A percentile compares a stretch with the other conserved stretches of the same genome.
Conservation (phyloP, 176 grass and related monocot species). For the Chrysopogon serrulatus region DNA sequence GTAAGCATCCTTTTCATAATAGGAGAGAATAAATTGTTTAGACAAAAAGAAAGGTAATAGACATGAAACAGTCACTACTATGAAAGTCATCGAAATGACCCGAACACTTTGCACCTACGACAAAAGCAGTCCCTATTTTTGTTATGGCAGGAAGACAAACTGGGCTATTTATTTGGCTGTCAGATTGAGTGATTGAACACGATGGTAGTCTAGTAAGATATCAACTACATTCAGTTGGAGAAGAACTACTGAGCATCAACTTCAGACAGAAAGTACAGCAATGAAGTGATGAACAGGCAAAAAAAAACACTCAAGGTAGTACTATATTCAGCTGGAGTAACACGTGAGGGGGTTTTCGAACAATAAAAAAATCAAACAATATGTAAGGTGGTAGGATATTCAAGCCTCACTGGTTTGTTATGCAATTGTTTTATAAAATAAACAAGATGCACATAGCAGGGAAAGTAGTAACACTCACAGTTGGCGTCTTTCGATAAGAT, state of each 20-base stretch:
- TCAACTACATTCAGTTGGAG: not conserved
- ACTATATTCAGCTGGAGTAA: not conserved
- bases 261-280: not conserved
- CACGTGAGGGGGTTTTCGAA: not conserved
- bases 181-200: not conserved
- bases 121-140: not conserved
- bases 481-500: not conserved
- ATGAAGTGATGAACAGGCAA: not conserved
- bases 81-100: not conserved
- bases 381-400: not conserved
- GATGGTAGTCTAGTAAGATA: not conserved
- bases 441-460: not conserved
- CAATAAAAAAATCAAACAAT: no score
- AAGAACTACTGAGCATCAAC: not conserved
- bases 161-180: not conserved
- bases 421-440: not conserved
- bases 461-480: not conserved
- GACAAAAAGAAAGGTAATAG: not conserved
- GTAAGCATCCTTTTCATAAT: not conserved
- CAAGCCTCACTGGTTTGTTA: not conserved
- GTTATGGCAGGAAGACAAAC: not conserved
- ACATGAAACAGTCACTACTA: not conserved
- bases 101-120: not conserved
- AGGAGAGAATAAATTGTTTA: not conserved
- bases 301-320: not conserved